Percentiles rank a stretch among this genome's conserved stretches.
These are phyloP conservation scores for Phlegmacium glaucopus DNA, from an alignment of 768 basidiomycete species.

Conservation along the genomic window DNA sequence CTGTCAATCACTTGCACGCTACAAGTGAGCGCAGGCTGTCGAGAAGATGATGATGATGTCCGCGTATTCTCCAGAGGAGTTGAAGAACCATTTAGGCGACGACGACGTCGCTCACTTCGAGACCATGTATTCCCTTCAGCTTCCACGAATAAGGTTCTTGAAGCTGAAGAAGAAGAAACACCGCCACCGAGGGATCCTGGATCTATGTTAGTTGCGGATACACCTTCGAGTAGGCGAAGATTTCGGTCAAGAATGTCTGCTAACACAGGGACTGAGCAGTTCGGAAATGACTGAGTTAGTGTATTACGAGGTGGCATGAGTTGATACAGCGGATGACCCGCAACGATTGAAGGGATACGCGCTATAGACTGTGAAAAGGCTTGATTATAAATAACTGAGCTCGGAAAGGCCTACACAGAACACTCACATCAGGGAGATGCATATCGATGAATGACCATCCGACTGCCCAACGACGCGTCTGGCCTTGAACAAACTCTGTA, in stretches of 20 bases:
- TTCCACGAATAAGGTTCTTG: constrained; percentile 13
- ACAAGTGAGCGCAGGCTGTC: constrained; percentile 16
- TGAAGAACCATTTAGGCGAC: not conserved
- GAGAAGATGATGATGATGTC: not conserved
- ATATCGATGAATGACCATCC: constrained; percentile 75
- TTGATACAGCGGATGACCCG: constrained; percentile 41
- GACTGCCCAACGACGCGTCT: constrained; percentile 89
- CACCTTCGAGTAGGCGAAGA: not conserved
- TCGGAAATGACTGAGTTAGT: constrained; percentile 38
- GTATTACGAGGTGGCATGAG: constrained; percentile 60
- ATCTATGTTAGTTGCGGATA: not conserved
- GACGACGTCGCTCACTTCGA: constrained; percentile 50
- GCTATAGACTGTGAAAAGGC: constrained; percentile 24
- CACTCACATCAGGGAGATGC: constrained; percentile 76
- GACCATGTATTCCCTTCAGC: constrained; percentile 49
- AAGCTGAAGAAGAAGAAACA: no score
- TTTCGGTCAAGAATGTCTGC: not conserved
- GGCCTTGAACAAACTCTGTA: constrained; percentile 80
- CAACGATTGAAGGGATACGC: constrained; percentile 28
- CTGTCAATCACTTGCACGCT: constrained; percentile 11
- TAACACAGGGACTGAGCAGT: not conserved
- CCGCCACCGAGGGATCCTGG: not conserved
- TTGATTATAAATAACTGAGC: not conserved
- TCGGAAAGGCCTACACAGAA: not conserved
- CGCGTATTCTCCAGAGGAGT: not conserved